Evolutionary conservation across 345 rosid genomes (phyloP), one percentile per base, ranked within the genome.

Genomic region (Moricandia arvensis): DNA sequence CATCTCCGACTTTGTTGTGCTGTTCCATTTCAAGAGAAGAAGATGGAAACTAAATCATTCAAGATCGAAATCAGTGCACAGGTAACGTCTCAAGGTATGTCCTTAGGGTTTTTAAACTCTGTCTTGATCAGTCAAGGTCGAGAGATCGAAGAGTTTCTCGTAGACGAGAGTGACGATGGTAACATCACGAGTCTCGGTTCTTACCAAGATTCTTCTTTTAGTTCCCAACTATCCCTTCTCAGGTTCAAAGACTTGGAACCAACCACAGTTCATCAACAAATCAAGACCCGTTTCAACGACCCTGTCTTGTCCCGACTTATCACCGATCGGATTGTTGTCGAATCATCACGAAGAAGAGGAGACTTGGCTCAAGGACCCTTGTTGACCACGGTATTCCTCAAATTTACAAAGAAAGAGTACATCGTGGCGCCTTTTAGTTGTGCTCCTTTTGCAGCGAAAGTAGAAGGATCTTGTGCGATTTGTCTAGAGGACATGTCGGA

Each of bases 21-120:
- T 1, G 11, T 58, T 34, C 24, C n/a, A 43, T 10, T 18, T 17
- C 45, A 18, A 17, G 7, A 1, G 13, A 74, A 49, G 27, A 53
- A 53, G 58, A 53, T 66, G 77, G 68, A 67, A 33, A 67, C n/a
- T 3, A 17, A 26, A 47, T 16, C 67, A 1, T 0, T 59, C 67
- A 59, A 59, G 1, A 13, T 75, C 15, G 53, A 47, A 0, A 16
- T 75, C 18, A 7, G 4, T 1, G 53, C 58, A 33, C 27, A 0
- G 0, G 18, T 27, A 6, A 1, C 5, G n/a, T 3, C 37, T 33
- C 61, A 47, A 21, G 9, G 26, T 59, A 41, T 60, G 1, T 68
- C 41, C 10, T 10, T 11, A 16, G 45, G 45, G 33, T 27, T 27
- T 2, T 16, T 51, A 35, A 75, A 15, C 74, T 35, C 63, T 1